phyloP scores from a whole-genome alignment of 257 asterid species.

The Solanum piurae region DNA sequence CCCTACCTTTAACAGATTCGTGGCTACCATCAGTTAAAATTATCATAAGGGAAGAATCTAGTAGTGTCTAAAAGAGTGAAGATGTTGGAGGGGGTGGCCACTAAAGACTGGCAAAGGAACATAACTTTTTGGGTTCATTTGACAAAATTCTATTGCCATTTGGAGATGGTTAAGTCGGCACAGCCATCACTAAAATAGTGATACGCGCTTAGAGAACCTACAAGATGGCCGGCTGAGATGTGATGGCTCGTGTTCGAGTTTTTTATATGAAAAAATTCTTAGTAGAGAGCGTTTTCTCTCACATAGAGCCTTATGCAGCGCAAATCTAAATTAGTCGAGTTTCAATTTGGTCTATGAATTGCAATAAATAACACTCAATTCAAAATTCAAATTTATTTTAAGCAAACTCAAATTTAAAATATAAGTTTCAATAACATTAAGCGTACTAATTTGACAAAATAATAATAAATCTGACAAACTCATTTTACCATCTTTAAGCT shows the following conservation, averaged over 20 bases:
- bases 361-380: background rate
- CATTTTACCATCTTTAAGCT: background rate
- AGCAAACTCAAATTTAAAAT: background rate
- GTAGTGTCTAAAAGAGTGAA: background rate
- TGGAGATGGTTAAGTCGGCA: background rate
- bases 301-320: rapidly evolving
- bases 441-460: background rate
- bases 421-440: background rate
- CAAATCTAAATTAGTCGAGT: background rate
- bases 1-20: background rate
- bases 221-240: background rate
- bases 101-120: background rate
- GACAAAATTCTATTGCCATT: background rate
- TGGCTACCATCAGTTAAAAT: background rate
- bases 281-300: rapidly evolving
- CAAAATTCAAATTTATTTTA: background rate
- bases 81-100: background rate
- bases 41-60: background rate
- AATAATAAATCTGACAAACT: background rate
- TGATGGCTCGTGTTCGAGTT: rapidly evolving
- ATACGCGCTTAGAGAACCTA: background rate
- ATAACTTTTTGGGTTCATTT: background rate
- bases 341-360: background rate
- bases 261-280: rapidly evolving
- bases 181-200: background rate